Base-by-base conservation (phyloP, 257 asterid genomes). In the Verbascum thapsus region DNA sequence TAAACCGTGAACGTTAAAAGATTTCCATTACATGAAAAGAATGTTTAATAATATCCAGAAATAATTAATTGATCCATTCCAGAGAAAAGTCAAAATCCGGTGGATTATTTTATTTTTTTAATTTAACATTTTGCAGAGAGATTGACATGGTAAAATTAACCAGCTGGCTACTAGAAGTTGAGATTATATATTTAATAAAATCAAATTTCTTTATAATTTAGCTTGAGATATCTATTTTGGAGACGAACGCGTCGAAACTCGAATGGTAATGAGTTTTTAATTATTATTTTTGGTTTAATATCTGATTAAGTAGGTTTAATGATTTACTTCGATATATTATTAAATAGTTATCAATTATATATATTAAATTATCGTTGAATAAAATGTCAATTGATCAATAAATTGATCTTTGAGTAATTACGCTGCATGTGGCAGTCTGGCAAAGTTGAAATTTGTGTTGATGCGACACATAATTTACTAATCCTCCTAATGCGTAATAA, bases 341-440 rank as follows among this genome's bases (percentile, higher is more conserved):
- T n/a, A 0, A 48, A 54, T 45, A 13, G 20, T 32, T 18, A 17
- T 12, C 8, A 3, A 22, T 5, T 15, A 16, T 5, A 20, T 0
- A 15, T 15, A 9, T 0, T 34, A 19, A 26, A 26, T 26, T 5
- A 26, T 26, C 32, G 32, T 26, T 39, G 10, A 8, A 39, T 39
- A n/a, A 35, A 35, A n/a, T 3, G 18, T 54, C 61, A 6, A 59
- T 12, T 16, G 40, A 56, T n/a, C n/a, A n/a, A 11, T 30, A 2
- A 58, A 35, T 17, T 13, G 13, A 22, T 35, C n/a, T 48, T 16
- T 34, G 1, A 52, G 60, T 22, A 23, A 32, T n/a, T n/a, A n/a
- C n/a, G 61, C 10, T 67, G 48, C 70, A 69, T 52, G 62, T 53
- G 70, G 72, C 57, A 49, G 53, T 53, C 18, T 34, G 59, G 42